phyloP scores from a whole-genome alignment of 805 yeast species.

The Hanseniaspora pseudoguilliermondii region DNA sequence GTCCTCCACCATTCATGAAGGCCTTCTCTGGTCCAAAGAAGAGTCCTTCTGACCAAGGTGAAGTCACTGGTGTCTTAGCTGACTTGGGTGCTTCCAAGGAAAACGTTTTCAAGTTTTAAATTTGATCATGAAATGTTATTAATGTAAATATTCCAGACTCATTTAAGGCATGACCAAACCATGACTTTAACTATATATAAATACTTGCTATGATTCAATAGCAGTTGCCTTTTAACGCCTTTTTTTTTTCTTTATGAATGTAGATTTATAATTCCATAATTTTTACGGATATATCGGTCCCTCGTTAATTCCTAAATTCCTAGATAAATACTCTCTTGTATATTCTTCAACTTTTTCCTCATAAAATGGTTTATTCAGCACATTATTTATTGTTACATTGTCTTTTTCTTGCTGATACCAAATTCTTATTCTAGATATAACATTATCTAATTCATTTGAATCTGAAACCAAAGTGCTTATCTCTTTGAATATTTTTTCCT shows the following conservation, averaged over 20 bases:
- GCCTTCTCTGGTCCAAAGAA: constrained; percentile 77
- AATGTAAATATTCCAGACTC: too few species aligned
- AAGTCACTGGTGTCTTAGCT: constrained; percentile 70
- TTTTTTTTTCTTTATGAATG: too few species aligned
- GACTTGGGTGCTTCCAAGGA: constrained; percentile 82
- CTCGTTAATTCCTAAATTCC: background rate
- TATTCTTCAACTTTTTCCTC: background rate
- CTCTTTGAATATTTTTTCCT: background rate
- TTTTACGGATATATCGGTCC: background rate
- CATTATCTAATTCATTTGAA: background rate
- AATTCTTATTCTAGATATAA: background rate
- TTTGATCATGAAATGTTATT: background rate
- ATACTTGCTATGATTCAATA: too few species aligned
- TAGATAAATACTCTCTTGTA: background rate
- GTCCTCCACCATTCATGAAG: constrained; percentile 85
- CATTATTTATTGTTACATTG: background rate
- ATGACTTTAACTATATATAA: background rate
- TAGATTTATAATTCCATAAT: background rate
- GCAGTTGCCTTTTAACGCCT: too few species aligned
- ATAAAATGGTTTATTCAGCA: background rate
- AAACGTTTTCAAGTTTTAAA: constrained; percentile 75
- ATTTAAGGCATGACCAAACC: too few species aligned
- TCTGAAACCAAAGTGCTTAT: background rate
- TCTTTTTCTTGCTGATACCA: background rate
- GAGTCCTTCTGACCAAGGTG: constrained; percentile 90